Conservation (phyloP, 2,329 filamentous ascomycete genomes). For the Colletotrichum coccodes region DNA sequence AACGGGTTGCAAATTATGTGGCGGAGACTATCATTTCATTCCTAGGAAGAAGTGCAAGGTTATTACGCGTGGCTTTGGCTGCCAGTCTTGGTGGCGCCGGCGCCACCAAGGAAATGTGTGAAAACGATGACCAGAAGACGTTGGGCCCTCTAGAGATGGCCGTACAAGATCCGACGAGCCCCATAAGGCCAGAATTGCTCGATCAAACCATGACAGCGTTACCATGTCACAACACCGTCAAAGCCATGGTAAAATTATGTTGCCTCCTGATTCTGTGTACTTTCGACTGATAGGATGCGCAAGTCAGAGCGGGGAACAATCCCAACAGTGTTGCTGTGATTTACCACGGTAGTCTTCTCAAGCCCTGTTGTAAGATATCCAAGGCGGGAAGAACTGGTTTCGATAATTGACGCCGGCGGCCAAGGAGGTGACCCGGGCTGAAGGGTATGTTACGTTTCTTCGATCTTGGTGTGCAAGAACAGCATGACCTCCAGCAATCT, state of each 20-base stretch:
- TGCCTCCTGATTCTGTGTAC: not conserved
- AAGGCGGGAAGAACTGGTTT: not conserved
- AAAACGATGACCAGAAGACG: not conserved
- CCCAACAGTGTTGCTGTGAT: conserved; percentile 11
- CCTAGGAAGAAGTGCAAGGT: conserved; percentile 14
- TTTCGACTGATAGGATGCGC: not conserved
- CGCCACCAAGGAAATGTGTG: not conserved
- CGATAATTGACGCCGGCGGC: not conserved
- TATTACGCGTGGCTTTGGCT: conserved; percentile 14
- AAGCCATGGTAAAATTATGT: conserved; percentile 2
- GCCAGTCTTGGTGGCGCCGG: conserved; percentile 4
- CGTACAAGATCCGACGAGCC: not conserved
- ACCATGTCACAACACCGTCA: conserved; percentile 11
- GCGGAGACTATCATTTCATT: no score
- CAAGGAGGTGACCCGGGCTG: not conserved
- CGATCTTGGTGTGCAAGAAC: no score
- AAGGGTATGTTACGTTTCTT: no score
- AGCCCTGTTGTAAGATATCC: conserved; percentile 3
- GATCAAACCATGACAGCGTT: conserved; percentile 13
- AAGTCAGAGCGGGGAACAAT: conserved; percentile 9
- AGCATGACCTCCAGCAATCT: no score
- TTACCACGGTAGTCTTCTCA: conserved; percentile 14
- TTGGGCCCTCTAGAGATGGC: not conserved
- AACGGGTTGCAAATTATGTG: no score
- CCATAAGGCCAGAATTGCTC: not conserved